Evolutionary conservation across 2,329 filamentous ascomycete genomes (phyloP), one percentile per base, ranked within the genome.

Genomic region (Chaetomiaceae sp.): DNA sequence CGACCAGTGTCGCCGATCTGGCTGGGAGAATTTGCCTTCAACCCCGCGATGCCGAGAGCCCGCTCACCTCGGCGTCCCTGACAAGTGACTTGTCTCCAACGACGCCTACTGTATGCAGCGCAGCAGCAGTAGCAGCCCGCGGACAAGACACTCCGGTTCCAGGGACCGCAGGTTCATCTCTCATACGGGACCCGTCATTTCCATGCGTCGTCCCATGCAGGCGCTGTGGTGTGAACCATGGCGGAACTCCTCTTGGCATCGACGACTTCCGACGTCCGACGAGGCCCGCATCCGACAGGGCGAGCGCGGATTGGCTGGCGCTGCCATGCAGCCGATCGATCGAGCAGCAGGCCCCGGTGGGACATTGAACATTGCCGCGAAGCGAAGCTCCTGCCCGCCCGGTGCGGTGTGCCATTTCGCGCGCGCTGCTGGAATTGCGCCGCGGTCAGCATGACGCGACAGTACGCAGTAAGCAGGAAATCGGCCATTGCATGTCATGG

Each of bases 201-300:
- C 27, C 18, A 18, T 43, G 26, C 40, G 6, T 42, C 45, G 34
- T 47, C 29, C 17, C 7, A 20, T 15, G 22, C 35, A 35, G 27
- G 27, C 10, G 35, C 26, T 26, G 15, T 33, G 24, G 9, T 18
- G 32, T 37, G 22, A 34, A 17, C 29, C 36, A 18, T 34, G 19
- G 29, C 10, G 14, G n/a, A 26, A 35, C 43, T 20, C 29, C 15
- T 29, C 42, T n/a, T 50, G 39, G 48, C 39, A 26, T 27, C 35
- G 43, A 40, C 40, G 27, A 29, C 41, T 47, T 50, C 48, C 44
- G 44, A 51, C 32, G 42, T 41, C 40, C 19, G 30, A 40, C 29
- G 45, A 41, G 42, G 5, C 12, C 45, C 22, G 34, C 35, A 32
- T 51, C 45, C 49, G 49, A 48, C 35, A 20, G 2, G 30, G 14